These are phyloP conservation scores for Boechera stricta DNA, from an alignment of 345 rosid genomes.

Conservation along the genomic window DNA sequence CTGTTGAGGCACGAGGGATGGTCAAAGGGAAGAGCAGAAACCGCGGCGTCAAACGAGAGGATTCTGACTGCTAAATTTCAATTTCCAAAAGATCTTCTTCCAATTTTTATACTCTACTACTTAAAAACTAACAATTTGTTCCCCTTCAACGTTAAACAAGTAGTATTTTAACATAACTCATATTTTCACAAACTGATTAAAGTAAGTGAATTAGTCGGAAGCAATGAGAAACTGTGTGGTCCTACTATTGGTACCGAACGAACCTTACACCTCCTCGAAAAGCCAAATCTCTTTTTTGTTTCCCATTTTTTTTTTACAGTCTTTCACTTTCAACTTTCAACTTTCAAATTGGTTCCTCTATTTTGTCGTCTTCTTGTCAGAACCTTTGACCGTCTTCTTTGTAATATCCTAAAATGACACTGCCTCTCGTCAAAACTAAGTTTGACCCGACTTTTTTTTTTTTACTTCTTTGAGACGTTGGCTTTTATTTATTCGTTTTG, in stretches of 20 bases:
- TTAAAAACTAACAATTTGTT: no score
- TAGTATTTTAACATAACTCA: background rate
- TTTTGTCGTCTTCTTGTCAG: constrained; percentile 47
- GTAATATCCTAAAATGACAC: constrained; percentile 1
- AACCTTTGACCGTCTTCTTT: constrained; percentile 39
- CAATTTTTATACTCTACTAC: background rate
- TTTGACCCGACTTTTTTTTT: constrained; percentile 26
- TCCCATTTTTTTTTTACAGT: background rate
- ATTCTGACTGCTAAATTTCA: constrained; percentile 39
- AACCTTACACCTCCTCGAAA: constrained; percentile 43
- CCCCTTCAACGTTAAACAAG: no score
- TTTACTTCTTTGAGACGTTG: constrained; percentile 15
- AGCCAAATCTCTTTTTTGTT: constrained; percentile 27
- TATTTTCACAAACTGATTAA: constrained; percentile 1
- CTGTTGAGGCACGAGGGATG: constrained; percentile 1
- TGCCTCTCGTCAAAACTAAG: constrained; percentile 33
- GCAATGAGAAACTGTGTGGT: constrained; percentile 8
- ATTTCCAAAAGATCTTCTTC: constrained; percentile 45
- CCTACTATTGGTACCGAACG: constrained; percentile 34
- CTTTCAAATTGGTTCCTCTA: constrained; percentile 30
- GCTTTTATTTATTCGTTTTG: background rate
- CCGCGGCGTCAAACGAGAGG: constrained; percentile 46
- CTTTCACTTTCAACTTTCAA: constrained; percentile 18
- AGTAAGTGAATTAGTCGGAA: background rate
- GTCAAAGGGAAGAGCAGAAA: constrained; percentile 38